phyloP scores from a whole-genome alignment of 306 rosid genomes.

The Neltuma alba region DNA sequence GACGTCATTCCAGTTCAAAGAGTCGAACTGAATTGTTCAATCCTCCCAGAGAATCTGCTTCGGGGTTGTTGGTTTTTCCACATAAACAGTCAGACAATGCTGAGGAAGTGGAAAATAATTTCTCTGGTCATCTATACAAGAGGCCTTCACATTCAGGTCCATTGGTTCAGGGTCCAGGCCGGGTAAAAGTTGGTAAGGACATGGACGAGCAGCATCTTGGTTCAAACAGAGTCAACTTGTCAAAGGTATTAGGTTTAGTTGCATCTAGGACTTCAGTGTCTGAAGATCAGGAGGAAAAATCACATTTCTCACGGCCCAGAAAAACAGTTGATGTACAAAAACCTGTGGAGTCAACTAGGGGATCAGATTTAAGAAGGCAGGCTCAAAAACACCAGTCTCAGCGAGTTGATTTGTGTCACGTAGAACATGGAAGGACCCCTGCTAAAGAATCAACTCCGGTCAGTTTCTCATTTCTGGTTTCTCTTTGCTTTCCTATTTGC shows the following conservation, averaged over 20 bases:
- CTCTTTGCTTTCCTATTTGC: not conserved
- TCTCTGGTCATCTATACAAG: conserved; percentile 45
- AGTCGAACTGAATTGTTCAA: conserved; percentile 55
- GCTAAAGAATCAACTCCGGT: conserved; percentile 58
- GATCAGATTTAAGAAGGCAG: conserved; percentile 46
- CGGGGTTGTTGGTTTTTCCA: conserved; percentile 60
- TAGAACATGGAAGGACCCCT: conserved; percentile 46
- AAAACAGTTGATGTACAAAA: conserved; percentile 39
- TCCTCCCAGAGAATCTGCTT: conserved; percentile 54
- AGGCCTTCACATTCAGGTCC: conserved; percentile 79
- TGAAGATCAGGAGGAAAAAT: conserved; percentile 51
- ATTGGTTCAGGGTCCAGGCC: conserved; percentile 51
- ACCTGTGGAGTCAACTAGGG: conserved; percentile 46
- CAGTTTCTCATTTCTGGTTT: conserved; percentile 30
- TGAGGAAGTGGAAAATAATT: conserved; percentile 45
- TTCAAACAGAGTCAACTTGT: conserved; percentile 49
- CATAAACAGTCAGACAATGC: conserved; percentile 46
- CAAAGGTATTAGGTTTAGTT: conserved; percentile 54
- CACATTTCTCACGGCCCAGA: conserved; percentile 42
- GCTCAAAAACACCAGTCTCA: conserved; percentile 51
- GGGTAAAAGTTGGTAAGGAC: conserved; percentile 55
- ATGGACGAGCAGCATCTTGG: conserved; percentile 36
- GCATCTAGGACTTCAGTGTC: conserved; percentile 50
- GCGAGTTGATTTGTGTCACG: conserved; percentile 44
- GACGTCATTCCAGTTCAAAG: conserved; percentile 45